Evolutionary conservation across 2,329 filamentous ascomycete genomes (phyloP), one percentile per base, ranked within the genome.

Genomic region (Neofusicoccum ribis): DNA sequence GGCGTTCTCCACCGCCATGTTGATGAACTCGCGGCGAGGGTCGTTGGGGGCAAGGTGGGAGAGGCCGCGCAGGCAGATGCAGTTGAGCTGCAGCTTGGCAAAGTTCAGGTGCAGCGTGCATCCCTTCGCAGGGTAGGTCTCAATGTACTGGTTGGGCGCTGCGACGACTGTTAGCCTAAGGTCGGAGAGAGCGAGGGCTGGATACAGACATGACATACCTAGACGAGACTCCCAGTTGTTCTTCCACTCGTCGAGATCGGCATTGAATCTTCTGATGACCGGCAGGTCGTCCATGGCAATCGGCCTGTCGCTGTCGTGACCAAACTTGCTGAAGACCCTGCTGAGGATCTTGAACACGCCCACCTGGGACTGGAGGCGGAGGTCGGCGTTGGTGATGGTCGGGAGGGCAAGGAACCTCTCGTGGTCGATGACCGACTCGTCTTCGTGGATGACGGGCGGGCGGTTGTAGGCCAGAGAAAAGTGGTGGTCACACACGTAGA

Each of bases 181-280:
- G 7, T 7, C 20, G 9, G 5, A 23, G 34, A 31, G 34, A 34
- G 46, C 15, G 15, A 36, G 2, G 36, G n/a, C 17, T 43, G 6
- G 17, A 31, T 31, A 14, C 17, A 12, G 36, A 51, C 34, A 7
- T 3, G n/a, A 59, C 63, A 20, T 64, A 64, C 63, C 70, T 1
- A 73, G 75, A 39, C 73, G 68, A 23, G 72, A 68, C 66, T 78
- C 74, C 78, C 77, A 80, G 8, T 70, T 70, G 58, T 78, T 72
- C 7, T 78, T 72, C 78, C 78, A 80, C 62, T 79, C 75, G 37
- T 81, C 79, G n/a, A 80, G 79, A 37, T 77, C 75, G 34, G 79
- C 73, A 65, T 80, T 80, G 69, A 79, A 80, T 56, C 73, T 71
- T 44, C 77, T 73, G 14, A 80, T 67, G 64, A 75, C 72, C 27